Base-by-base conservation (phyloP, 2,329 filamentous ascomycete genomes). In the Fusarium hainanense region DNA sequence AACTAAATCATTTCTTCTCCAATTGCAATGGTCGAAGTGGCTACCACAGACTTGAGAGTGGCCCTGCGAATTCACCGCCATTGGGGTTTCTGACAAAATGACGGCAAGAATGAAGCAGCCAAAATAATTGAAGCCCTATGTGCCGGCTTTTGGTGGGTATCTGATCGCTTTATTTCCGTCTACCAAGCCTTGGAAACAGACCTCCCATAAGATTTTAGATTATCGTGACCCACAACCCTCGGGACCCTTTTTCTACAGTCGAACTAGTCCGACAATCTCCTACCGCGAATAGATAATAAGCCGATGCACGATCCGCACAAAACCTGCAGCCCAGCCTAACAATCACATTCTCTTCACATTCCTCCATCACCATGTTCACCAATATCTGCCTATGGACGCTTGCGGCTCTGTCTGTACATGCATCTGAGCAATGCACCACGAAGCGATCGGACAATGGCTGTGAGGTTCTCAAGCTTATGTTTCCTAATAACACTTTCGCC, bases 401-500 rank as follows among this genome's bases (percentile, higher is more conserved):
- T 11, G 16, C 47, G 21, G 51, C 58, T 14, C n/a, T 67, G 2
- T 67, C 51, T 8, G 27, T 30, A 30, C 18, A 25, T 6, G 28
- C 2, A 27, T 13, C 20, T 3, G 49, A 44, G 3, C 4, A 7
- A 21, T 43, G 49, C 16, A 48, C 41, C 27, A 27, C 47, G 13
- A 14, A n/a, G 13, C n/a, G 1, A 25, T 13, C 25, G 5, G 48
- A 52, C 1, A 7, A 9, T 6, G 68, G 67, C 14, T 70, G 68
- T 32, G 34, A 47, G 10, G 41, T 28, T 16, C 63, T 70, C 6
- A 30, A 58, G 23, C 44, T 54, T n/a, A 9, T 12, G 7, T 60
- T 60, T 14, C 55, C 63, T 0, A 44, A 43, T 21, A 42, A 64
- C 0, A 68, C 58, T 1, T 70, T 70, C n/a, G 34, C 32, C 11